Conservation (phyloP, 805 yeast species). For the Barnettozyma sp. region DNA sequence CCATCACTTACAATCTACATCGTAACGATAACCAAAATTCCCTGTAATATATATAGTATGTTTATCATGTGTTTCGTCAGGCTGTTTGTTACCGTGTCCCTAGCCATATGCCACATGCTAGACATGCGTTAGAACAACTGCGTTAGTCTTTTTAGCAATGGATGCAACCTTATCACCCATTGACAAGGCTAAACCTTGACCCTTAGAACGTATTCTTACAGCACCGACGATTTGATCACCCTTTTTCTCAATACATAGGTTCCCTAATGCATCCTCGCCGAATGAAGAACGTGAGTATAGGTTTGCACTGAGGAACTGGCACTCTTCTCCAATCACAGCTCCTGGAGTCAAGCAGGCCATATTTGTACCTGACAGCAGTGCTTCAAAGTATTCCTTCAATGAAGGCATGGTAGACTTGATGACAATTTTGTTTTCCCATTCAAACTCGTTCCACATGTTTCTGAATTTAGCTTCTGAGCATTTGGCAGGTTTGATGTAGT, state of each 20-base stretch:
- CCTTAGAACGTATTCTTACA: constrained; percentile 93
- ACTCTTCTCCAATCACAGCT: constrained; percentile 82
- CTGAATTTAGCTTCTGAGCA: constrained; percentile 89
- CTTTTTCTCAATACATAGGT: constrained; percentile 83
- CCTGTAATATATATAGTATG: too few relatives aligned
- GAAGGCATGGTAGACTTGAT: constrained; percentile 63
- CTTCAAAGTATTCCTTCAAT: constrained; percentile 71
- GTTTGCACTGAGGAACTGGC: constrained; percentile 90
- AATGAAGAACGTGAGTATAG: constrained; percentile 86
- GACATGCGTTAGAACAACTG: constrained; percentile 28
- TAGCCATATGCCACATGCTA: constrained; percentile 2
- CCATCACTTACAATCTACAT: too few relatives aligned
- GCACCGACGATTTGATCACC: constrained; percentile 83
- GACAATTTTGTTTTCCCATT: constrained; percentile 97
- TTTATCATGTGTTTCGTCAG: too few relatives aligned
- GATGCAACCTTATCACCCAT: constrained; percentile 92
- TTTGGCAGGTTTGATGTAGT: constrained; percentile 91
- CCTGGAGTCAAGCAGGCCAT: constrained; percentile 93
- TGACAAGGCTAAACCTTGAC: constrained; percentile 93
- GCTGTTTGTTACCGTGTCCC: too few relatives aligned
- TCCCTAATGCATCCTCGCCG: constrained; percentile 97
- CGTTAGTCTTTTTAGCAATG: constrained; percentile 54
- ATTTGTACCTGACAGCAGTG: constrained; percentile 74
- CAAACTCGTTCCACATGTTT: constrained; percentile 98
- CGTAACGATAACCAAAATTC: too few relatives aligned